A percentile compares a stretch with the other conserved stretches of the same genome.
phyloP scores from a whole-genome alignment of 1,139 yeast genomes.

The Pichia cactophila region DNA sequence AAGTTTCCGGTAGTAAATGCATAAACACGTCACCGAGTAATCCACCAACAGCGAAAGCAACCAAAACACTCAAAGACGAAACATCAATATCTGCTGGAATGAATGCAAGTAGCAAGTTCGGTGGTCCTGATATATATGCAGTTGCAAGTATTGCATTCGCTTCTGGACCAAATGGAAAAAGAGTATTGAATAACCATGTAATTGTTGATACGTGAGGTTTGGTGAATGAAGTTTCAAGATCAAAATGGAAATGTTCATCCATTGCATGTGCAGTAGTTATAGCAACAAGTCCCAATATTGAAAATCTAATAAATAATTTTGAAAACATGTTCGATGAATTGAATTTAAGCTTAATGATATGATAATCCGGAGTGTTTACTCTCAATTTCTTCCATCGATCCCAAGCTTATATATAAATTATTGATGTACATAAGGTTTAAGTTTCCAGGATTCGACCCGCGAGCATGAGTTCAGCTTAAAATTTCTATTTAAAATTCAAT shows the following conservation, averaged over 20 bases:
- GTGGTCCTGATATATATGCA: slow-evolving; percentile 52
- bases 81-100: slow-evolving; percentile 45
- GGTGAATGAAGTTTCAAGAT: neutral
- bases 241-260: neutral
- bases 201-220: slow-evolving; percentile 3
- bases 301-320: neutral
- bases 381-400: no score
- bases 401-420: no score
- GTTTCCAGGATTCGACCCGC: no score
- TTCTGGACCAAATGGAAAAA: slow-evolving; percentile 50
- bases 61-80: slow-evolving; percentile 40
- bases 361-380: no score
- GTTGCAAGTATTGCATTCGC: slow-evolving; percentile 57
- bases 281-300: neutral
- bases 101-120: slow-evolving; percentile 45
- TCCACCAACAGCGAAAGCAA: slow-evolving; percentile 66
- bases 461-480: no score
- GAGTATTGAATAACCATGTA: slow-evolving; percentile 29
- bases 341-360: neutral
- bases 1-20: slow-evolving; percentile 58
- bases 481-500: no score
- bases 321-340: neutral
- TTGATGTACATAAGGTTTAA: no score
- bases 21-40: slow-evolving; percentile 60
- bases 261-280: neutral